Evolutionary conservation across 2,329 filamentous ascomycete species (phyloP).

Genomic region (Cadophora sp.): DNA sequence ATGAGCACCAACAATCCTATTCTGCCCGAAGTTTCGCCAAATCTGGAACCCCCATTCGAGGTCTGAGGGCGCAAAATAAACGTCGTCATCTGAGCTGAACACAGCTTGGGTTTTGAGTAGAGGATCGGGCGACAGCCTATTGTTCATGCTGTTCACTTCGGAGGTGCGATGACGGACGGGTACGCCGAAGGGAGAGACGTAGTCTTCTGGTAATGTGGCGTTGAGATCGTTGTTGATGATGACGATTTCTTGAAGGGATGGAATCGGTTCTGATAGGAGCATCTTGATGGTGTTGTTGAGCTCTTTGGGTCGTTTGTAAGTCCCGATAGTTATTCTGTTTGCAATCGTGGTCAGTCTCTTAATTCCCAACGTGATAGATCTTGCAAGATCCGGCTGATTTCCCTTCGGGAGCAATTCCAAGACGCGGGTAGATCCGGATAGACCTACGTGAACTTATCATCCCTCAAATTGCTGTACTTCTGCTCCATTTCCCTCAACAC

Average conservation of each 20-base stretch:
- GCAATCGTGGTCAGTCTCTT: background rate
- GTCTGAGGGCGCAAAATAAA: background rate
- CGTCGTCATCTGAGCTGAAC: background rate
- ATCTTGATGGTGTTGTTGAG: background rate
- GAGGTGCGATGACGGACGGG: background rate
- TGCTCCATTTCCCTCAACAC: slow-evolving; percentile 1
- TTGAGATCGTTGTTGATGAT: slow-evolving; percentile 5
- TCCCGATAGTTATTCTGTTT: slow-evolving; percentile 1
- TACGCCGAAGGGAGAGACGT: background rate
- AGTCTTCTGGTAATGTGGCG: background rate
- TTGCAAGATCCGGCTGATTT: background rate
- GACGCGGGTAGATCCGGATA: background rate
- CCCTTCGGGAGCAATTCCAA: background rate
- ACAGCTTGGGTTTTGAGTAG: slow-evolving; percentile 11
- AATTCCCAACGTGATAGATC: background rate
- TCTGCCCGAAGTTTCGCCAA: background rate
- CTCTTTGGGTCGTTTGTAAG: slow-evolving; percentile 9
- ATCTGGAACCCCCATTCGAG: slow-evolving; percentile 6
- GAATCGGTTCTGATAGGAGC: background rate
- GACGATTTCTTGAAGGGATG: slow-evolving; percentile 7
- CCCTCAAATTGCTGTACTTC: slow-evolving; percentile 7
- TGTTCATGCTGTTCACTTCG: slow-evolving; percentile 11
- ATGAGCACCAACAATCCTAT: slow-evolving; percentile 12
- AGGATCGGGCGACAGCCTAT: background rate
- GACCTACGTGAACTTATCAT: slow-evolving; percentile 10